Base-by-base conservation (phyloP, 1,284 basidiomycete genomes). In the Schizophyllum commune region DNA sequence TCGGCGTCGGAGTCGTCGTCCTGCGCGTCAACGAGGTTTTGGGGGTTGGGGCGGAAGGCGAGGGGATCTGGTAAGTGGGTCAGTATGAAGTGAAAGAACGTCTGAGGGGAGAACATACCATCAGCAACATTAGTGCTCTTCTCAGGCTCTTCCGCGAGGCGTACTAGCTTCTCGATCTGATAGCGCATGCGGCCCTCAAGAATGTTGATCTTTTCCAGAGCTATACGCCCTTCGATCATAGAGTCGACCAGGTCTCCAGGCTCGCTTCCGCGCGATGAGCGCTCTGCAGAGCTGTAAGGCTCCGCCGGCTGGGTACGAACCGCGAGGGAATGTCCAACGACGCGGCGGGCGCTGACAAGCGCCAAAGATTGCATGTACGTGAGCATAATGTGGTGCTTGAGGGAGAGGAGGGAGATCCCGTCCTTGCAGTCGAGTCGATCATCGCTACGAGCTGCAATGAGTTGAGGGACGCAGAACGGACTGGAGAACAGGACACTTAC, bases 131-230 rank as follows among this genome's bases (percentile, higher is more conserved):
- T 62, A 4, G 19, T 84, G 80, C 54, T 80, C n/a, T 77, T 76
- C 9, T 82, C 77, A 1, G 81, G 74, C 34, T 83, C 81, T 60
- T 88, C 85, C 34, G 92, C 89, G 4, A 91, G 75, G 61, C 85
- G 82, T 33, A 95, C 83, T 20, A 97, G 83, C 72, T 98, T 98
- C 69, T 98, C 95, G 69, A 98, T 92, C 73, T 98, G 96, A 72
- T 98, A 97, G 63, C 85, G 88, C 81, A 98, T 89, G 69, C 92
- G 88, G 60, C 80, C 82, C 74, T 99, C 96, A 51, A 99, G 78
- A 1, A 83, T 78, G 65, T 86, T 88, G 58, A 87, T 79, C 73
- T 92, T 93, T 71, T 94, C 92, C n/a, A 94, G 77, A 5, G 89
- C 82, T 22, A 91, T 71, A 13, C 90, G 82, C 19, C 82, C 83